Base-by-base conservation (phyloP, 2,329 filamentous ascomycete genomes). In the Conoideocrella luteorostrata region DNA sequence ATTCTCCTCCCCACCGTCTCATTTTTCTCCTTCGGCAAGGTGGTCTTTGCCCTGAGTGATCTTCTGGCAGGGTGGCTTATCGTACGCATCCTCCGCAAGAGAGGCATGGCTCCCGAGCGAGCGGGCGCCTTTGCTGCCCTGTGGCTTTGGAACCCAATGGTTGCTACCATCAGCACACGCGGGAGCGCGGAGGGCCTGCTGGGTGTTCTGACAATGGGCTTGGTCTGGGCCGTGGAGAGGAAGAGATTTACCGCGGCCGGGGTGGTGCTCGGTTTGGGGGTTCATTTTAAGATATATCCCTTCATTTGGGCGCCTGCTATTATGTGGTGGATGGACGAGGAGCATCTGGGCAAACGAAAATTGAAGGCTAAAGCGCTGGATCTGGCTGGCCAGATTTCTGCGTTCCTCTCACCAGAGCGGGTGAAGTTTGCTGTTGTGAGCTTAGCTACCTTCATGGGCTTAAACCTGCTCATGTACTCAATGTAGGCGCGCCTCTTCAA, bases 221-320 rank as follows among this genome's bases (percentile, higher is more conserved):
- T 97, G 28, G 66, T 98, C 10, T 97, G 88, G 86, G 86, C 90
- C 0, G 84, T 86, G 1, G 68, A 89, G 50, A 70, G 76, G 41
- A 73, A 72, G 40, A 70, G 71, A n/a, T 68, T 85, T 15, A 57
- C 65, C 1, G 60, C 94, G 7, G 85, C 89, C 0, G 91, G 87
- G 0, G 51, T 82, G 3, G 63, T 97, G 23, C 71, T 98, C 3
- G 93, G 93, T 0, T 66, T 95, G 22, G 80, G 80, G 1, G 90
- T 97, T 21, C 93, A 98, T 66, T 94, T 98, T 68, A 98, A 98
- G 73, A 97, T 98, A 48, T 98, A 98, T 57, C 93, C 93, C 0
- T 95, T 97, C 63, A 88, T 98, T 47, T 98, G 98, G 64, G 91
- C 87, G 2, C 79, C 83, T 0, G 82, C 84, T 3, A 82, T 93